These are phyloP conservation scores for Myriosclerotinia duriaeana DNA, from an alignment of 2,329 filamentous ascomycete species.

Conservation along the genomic window DNA sequence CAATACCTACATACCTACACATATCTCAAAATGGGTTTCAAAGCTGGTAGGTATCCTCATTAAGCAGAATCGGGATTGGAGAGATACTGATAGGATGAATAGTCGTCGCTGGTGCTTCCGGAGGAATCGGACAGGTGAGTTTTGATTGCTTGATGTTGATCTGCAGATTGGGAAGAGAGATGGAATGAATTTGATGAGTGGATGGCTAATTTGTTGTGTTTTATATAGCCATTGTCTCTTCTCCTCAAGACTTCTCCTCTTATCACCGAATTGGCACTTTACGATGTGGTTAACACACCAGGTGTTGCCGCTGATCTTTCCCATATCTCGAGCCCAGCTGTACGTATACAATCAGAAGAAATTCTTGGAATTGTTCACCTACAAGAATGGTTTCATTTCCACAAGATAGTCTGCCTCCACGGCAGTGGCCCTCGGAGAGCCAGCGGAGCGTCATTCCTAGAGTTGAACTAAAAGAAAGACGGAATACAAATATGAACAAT, in stretches of 20 bases:
- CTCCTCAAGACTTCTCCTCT: constrained; percentile 92
- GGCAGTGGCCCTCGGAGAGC: no score
- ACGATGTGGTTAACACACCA: constrained; percentile 71
- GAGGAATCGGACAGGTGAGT: constrained; percentile 94
- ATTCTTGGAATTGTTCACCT: no score
- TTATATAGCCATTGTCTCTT: constrained; percentile 77
- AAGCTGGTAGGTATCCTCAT: constrained; percentile 53
- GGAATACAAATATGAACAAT: neutral
- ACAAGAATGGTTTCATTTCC: no score
- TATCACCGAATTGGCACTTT: constrained; percentile 81
- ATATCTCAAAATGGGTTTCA: constrained; percentile 51
- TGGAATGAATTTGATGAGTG: neutral
- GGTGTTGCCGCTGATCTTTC: constrained; percentile 97
- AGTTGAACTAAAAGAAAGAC: no score
- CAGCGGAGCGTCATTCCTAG: no score
- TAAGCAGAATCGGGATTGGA: constrained; percentile 6
- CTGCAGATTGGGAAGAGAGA: neutral
- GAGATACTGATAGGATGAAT: neutral
- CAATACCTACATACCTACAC: neutral
- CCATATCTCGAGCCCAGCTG: constrained; percentile 73
- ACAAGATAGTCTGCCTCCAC: no score
- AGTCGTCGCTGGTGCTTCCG: constrained; percentile 92
- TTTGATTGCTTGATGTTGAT: neutral
- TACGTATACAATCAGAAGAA: no score
- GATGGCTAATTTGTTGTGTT: constrained; percentile 1